phyloP scores from a whole-genome alignment of 495 filamentous ascomycete species.

The Penicillium crystallinum region DNA sequence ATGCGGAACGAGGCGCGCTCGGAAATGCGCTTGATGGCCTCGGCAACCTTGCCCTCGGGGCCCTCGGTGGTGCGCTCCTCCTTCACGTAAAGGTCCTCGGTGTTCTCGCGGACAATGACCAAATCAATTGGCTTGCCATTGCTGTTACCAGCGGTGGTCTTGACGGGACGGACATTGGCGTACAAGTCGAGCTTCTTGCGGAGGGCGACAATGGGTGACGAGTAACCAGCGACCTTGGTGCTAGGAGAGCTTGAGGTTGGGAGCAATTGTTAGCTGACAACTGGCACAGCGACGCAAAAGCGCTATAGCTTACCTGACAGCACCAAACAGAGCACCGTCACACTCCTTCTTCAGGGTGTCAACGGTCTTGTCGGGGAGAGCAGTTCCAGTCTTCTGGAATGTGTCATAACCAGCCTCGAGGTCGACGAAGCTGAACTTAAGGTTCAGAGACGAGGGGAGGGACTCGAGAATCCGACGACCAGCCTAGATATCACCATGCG shows the following conservation, averaged over 20 bases:
- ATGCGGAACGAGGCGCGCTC: constrained; percentile 78
- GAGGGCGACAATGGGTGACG: constrained; percentile 92
- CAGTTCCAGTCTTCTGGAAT: constrained; percentile 81
- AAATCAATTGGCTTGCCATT: constrained; percentile 73
- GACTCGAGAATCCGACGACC: constrained; percentile 87
- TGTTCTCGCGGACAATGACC: constrained; percentile 98
- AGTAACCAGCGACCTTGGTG: constrained; percentile 87
- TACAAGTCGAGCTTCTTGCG: constrained; percentile 93
- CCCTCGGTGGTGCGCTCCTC: constrained; percentile 79
- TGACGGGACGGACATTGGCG: constrained; percentile 96
- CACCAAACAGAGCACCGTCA: constrained; percentile 94
- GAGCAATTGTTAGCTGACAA: constrained; percentile 1
- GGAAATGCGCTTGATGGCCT: constrained; percentile 96
- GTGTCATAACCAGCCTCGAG: constrained; percentile 89
- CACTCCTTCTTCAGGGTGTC: constrained; percentile 80
- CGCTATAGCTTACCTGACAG: constrained; percentile 57
- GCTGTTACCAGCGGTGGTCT: constrained; percentile 57
- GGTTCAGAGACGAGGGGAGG: constrained; percentile 70
- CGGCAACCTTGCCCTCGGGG: constrained; percentile 75
- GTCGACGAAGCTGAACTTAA: constrained; percentile 91
- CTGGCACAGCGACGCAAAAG: not conserved
- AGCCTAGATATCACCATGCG: constrained; percentile 45
- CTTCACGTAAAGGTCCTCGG: constrained; percentile 98
- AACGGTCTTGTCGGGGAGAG: constrained; percentile 86
- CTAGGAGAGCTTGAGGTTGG: constrained; percentile 61